phyloP scores from a whole-genome alignment of 2,329 filamentous ascomycete species.

The Botrytis sinoallii region DNA sequence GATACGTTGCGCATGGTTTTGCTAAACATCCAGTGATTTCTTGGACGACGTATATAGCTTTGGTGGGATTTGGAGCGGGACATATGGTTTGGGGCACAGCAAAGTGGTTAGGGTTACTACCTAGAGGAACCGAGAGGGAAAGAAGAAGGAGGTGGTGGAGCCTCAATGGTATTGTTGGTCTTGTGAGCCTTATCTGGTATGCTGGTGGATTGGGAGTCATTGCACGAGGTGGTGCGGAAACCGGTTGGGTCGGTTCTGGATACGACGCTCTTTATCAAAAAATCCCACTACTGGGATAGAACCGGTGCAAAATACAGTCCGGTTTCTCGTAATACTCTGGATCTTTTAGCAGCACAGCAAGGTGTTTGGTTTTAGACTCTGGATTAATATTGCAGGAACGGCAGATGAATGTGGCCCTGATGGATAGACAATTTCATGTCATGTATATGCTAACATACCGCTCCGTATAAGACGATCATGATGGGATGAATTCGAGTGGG shows the following conservation, averaged over 20 bases:
- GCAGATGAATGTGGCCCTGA: background rate
- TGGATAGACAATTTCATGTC: background rate
- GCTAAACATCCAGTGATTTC: constrained; percentile 64
- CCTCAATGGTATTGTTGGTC: constrained; percentile 62
- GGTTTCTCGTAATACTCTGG: background rate
- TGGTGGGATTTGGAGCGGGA: constrained; percentile 66
- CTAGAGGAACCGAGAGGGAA: constrained; percentile 51
- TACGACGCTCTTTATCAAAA: constrained; percentile 72
- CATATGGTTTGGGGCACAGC: constrained; percentile 84
- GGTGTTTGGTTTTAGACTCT: background rate
- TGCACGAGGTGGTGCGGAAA: constrained; percentile 63
- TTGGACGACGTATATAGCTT: constrained; percentile 64
- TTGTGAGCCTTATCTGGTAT: constrained; percentile 69
- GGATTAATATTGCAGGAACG: background rate
- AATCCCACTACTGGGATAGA: constrained; percentile 52
- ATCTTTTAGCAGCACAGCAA: constrained; percentile 3
- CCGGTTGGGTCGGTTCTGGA: constrained; percentile 75
- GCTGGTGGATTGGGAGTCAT: constrained; percentile 77
- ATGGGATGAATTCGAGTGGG: background rate
- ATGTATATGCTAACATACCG: constrained; percentile 7
- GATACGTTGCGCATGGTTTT: constrained; percentile 83
- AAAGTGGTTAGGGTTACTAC: constrained; percentile 71
- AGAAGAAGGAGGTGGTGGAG: constrained; percentile 66
- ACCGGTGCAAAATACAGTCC: background rate
- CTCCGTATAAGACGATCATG: background rate